These are phyloP conservation scores for Pseudogymnoascus sp. DNA, from an alignment of 2,329 filamentous ascomycete genomes.

Conservation along the genomic window DNA sequence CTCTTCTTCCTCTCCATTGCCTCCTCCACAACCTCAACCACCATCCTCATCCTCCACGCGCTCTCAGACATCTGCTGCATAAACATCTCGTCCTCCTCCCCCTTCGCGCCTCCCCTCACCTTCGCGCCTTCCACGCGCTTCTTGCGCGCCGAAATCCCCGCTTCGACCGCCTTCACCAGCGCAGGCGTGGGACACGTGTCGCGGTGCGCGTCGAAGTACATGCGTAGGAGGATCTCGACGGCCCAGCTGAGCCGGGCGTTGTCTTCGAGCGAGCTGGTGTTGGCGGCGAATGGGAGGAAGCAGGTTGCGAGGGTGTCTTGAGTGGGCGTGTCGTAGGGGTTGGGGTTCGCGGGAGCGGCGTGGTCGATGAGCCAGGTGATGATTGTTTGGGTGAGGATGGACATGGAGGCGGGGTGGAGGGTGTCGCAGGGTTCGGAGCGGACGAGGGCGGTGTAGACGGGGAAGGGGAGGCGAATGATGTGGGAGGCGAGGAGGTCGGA, in stretches of 20 bases:
- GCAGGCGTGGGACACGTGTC: conserved; percentile 13
- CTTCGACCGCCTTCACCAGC: conserved; percentile 39
- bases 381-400: conserved; percentile 45
- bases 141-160: conserved; percentile 44
- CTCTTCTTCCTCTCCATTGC: conserved; percentile 37
- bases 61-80: neutral
- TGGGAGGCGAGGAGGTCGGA: conserved; percentile 41
- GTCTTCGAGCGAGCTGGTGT: conserved; percentile 37
- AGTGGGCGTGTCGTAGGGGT: conserved; percentile 35
- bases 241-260: conserved; percentile 51
- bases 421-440: conserved; percentile 20
- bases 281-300: conserved; percentile 47
- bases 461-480: conserved; percentile 28
- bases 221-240: conserved; percentile 43
- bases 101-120: neutral
- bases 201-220: conserved; percentile 32
- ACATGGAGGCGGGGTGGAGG: conserved; percentile 31
- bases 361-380: conserved; percentile 38
- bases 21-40: conserved; percentile 20
- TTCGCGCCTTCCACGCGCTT: conserved; percentile 12
- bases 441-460: conserved; percentile 34
- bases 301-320: conserved; percentile 41
- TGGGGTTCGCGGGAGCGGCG: conserved; percentile 31
- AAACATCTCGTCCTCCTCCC: neutral
- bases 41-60: neutral